phyloP scores from a whole-genome alignment of 441 rosid species.

The Geranium incanum region DNA sequence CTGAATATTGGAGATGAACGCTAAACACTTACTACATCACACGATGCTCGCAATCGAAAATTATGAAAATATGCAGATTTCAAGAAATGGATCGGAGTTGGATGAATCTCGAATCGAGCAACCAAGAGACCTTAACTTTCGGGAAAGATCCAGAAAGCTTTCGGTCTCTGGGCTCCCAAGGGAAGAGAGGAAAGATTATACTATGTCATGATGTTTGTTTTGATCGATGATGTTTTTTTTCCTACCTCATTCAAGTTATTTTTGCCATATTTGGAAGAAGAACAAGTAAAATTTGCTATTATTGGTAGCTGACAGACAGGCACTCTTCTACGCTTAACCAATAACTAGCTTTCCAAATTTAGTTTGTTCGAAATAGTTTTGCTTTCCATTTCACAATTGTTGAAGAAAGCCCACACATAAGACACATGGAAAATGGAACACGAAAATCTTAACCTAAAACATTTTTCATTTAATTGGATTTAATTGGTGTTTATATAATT shows the following conservation, averaged over 20 bases:
- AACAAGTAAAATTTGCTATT: slow-evolving; percentile 31
- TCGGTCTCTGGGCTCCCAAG: slow-evolving; percentile 19
- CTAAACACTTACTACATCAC: no score
- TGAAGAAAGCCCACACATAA: no score
- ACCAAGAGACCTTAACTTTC: slow-evolving; percentile 22
- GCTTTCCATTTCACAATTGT: background rate
- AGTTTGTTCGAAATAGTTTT: background rate
- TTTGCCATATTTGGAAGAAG: slow-evolving; percentile 3
- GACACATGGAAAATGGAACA: no score
- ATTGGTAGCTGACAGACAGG: slow-evolving; percentile 21
- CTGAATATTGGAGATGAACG: no score
- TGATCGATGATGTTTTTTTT: background rate
- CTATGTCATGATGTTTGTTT: slow-evolving; percentile 1
- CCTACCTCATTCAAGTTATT: background rate
- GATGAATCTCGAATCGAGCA: background rate
- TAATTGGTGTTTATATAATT: no score
- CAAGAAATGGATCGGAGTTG: slow-evolving; percentile 6
- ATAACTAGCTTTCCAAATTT: slow-evolving; percentile 11
- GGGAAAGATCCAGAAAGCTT: slow-evolving; percentile 21
- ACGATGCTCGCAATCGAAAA: background rate
- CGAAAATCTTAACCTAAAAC: no score
- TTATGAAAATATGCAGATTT: slow-evolving; percentile 14
- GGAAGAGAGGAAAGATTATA: slow-evolving; percentile 6
- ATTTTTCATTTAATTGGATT: no score
- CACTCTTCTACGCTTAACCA: slow-evolving; percentile 11